These are phyloP conservation scores for Metarhizium anisopliae DNA, from an alignment of 2,329 filamentous ascomycete genomes.

Conservation along the genomic window DNA sequence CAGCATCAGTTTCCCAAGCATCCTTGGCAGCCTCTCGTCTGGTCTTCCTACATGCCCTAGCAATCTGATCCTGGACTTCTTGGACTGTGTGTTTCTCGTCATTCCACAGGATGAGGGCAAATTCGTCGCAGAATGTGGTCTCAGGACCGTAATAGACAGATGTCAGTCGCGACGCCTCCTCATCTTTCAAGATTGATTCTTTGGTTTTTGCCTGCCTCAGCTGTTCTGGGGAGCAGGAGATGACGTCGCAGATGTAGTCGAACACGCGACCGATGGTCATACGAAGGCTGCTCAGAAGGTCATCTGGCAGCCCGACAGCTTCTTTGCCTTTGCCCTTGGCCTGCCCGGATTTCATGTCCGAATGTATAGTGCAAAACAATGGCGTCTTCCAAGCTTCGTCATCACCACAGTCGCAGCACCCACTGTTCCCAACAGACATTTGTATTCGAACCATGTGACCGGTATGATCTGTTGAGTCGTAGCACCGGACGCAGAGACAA, in stretches of 20 bases:
- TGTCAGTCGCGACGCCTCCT: conserved; percentile 66
- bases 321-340: conserved; percentile 54
- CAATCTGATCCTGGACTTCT: conserved; percentile 85
- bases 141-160: conserved; percentile 60
- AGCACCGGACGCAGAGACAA: conserved; percentile 88
- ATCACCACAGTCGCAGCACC: conserved; percentile 96
- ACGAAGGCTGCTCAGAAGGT: conserved; percentile 67
- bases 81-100: conserved; percentile 96
- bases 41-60: conserved; percentile 73
- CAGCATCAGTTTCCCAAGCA: conserved; percentile 80
- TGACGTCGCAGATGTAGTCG: conserved; percentile 95
- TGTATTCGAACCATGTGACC: conserved; percentile 86
- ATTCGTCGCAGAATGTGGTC: conserved; percentile 46
- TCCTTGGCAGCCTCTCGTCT: conserved; percentile 59
- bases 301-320: conserved; percentile 55
- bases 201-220: conserved; percentile 76
- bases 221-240: conserved; percentile 96
- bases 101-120: conserved; percentile 86
- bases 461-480: conserved; percentile 89
- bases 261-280: conserved; percentile 79
- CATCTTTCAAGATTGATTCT: conserved; percentile 73
- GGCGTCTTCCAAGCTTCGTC: conserved; percentile 86
- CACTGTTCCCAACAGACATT: conserved; percentile 82
- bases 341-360: conserved; percentile 41
- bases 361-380: conserved; percentile 90